A percentile compares a stretch with the other conserved stretches of the same genome.
Evolutionary conservation across 179 eudicot species (phyloP).

Genomic region (Carnegiea gigantea): DNA sequence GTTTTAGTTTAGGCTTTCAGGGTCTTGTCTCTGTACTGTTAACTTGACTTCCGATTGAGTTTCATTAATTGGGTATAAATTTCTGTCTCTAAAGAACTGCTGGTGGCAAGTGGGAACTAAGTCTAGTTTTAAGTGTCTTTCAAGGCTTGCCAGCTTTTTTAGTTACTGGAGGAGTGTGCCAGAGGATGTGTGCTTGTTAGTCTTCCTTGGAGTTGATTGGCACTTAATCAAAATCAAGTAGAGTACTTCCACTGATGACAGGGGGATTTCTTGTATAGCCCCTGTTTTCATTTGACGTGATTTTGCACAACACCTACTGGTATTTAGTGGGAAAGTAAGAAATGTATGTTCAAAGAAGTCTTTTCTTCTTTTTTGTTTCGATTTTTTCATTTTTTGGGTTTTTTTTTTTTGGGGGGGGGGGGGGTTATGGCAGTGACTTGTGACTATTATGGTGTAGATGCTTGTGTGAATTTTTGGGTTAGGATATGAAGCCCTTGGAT

Average conservation of each 20-base stretch:
- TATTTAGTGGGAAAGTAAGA: not conserved
- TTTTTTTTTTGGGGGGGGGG: not conserved
- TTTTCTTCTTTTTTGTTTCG: not conserved
- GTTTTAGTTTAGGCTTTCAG: not conserved
- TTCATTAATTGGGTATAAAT: too few species aligned
- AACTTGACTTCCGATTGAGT: too few species aligned
- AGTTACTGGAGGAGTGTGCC: not conserved
- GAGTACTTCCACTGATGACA: not conserved
- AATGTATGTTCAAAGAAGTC: not conserved
- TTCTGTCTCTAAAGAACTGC: too few species aligned
- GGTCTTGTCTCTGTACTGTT: not conserved
- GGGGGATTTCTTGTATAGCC: not conserved
- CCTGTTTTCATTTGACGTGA: not conserved
- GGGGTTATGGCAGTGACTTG: not conserved
- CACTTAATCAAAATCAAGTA: not conserved
- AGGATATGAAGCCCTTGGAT: not conserved
- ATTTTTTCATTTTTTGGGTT: not conserved
- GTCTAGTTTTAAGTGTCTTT: not conserved
- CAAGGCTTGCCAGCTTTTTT: not conserved
- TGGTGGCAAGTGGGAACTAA: too few species aligned
- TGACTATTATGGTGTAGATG: not conserved
- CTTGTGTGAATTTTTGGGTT: not conserved
- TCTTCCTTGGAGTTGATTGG: not conserved
- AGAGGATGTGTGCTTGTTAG: not conserved
- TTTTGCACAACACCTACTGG: not conserved